Base-by-base conservation (phyloP, 2,329 filamentous ascomycete genomes). In the Emmonsiellopsis sp. region DNA sequence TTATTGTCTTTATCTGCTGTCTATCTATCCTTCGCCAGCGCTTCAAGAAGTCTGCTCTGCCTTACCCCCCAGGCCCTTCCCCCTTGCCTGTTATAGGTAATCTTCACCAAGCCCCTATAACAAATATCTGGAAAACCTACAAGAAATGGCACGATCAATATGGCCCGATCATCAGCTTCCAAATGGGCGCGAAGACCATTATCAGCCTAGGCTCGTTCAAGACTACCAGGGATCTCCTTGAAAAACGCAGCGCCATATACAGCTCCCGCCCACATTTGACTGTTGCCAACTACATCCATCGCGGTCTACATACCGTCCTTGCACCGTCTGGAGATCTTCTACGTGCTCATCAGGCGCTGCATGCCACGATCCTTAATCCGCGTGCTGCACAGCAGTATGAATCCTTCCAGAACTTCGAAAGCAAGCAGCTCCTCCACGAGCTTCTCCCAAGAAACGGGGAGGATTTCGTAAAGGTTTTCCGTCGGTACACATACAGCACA, bases 301-400 rank as follows among this genome's bases (percentile, higher is more conserved):
- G 59, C 50, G 70, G 69, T 20, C 67, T 71, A 5, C 70, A 67
- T n/a, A 67, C 77, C 31, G 63, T 78, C 11, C 72, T 78, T 7
- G 73, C 78, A 61, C 74, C 74, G 0, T 75, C 79, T 62, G 73
- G 74, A 35, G 73, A 75, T 51, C 66, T 69, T 34, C 79, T 75
- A 74, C 70, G 66, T 41, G 58, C 71, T 9, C 64, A 76, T 32
- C 66, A 75, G 16, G 73, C 69, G 47, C 61, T 76, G 13, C 61
- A 73, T 8, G 70, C 72, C 53, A 68, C 73, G 35, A 70, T 76
- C 6, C 66, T 79, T 31, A 76, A 70, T 10, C 71, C 73, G 3
- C 70, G 67, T 44, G 70, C 72, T 1, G 59, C 76, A 40, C 61
- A 69, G 15, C 61, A 72, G 11, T 79, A 79, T 60, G 75, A 73